These are phyloP conservation scores for Stellera chamaejasme DNA, from an alignment of 345 rosid genomes.

Conservation along the genomic window DNA sequence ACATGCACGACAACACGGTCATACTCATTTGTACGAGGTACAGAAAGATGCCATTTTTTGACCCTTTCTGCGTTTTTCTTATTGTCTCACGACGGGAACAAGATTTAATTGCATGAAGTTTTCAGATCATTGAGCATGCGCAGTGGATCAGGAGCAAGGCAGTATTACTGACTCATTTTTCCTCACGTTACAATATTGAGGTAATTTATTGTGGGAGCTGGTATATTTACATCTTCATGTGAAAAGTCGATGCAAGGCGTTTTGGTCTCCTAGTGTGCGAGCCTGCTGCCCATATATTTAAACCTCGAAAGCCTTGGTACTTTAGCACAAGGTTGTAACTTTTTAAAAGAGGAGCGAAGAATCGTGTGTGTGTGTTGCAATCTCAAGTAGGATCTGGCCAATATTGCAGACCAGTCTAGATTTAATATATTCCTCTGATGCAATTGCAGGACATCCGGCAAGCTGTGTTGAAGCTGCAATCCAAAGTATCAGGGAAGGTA, in stretches of 20 bases:
- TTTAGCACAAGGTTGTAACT: background rate
- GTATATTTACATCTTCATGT: no score
- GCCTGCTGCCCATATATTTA: no score
- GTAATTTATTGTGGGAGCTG: constrained; percentile 21
- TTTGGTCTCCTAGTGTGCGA: no score
- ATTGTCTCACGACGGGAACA: background rate
- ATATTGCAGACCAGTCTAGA: no score
- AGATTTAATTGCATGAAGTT: constrained; percentile 5
- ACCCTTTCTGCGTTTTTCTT: background rate
- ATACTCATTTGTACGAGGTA: constrained; percentile 81
- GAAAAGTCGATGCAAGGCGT: background rate
- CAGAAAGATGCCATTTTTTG: constrained; percentile 8
- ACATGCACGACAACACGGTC: constrained; percentile 79
- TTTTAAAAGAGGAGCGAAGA: no score
- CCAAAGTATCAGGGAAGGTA: constrained; percentile 79
- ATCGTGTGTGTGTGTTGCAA: no score
- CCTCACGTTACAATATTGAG: constrained; percentile 83
- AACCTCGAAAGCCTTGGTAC: no score
- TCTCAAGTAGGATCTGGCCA: no score
- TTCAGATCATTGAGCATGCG: constrained; percentile 78
- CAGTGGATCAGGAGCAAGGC: constrained; percentile 86
- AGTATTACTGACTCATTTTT: constrained; percentile 77
- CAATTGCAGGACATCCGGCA: constrained; percentile 68
- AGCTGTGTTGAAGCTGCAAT: constrained; percentile 68
- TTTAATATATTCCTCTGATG: background rate